phyloP scores from a whole-genome alignment of 306 rosid species.

The Pyrus communis region DNA sequence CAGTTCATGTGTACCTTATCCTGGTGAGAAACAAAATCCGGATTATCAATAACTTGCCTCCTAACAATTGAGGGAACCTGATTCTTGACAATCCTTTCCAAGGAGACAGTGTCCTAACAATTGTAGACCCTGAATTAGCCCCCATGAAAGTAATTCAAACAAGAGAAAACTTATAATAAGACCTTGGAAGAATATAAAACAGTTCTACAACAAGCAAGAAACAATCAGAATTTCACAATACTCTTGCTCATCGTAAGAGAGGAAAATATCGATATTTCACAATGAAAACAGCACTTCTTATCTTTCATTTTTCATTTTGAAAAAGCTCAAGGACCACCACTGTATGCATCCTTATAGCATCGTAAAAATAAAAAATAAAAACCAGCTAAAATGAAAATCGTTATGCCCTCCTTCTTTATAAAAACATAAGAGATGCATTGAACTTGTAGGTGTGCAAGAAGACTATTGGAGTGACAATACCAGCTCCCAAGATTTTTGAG shows the following conservation, averaged over 20 bases:
- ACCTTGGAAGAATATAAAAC: too few species aligned
- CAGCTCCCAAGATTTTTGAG: too few species aligned
- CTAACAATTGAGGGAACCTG: constrained; percentile 72
- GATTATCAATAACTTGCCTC: constrained; percentile 86
- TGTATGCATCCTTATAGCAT: not conserved
- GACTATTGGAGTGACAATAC: too few species aligned
- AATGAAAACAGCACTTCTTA: not conserved
- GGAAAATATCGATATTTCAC: not conserved
- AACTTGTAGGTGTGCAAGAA: too few species aligned
- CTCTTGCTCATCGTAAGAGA: not conserved
- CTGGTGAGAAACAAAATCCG: constrained; percentile 65
- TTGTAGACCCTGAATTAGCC: constrained; percentile 24
- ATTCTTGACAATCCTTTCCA: constrained; percentile 63
- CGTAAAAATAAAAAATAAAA: not conserved
- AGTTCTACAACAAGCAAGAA: too few species aligned
- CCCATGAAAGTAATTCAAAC: too few species aligned
- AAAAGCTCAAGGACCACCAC: not conserved
- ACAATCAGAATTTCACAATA: too few species aligned
- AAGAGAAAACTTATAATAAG: too few species aligned
- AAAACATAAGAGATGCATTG: too few species aligned
- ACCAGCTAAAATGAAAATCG: too few species aligned
- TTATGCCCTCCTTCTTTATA: too few species aligned
- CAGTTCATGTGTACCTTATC: constrained; percentile 51
- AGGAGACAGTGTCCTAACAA: constrained; percentile 44
- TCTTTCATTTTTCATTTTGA: not conserved